Conservation (phyloP, 2,329 filamentous ascomycete genomes). For the Pleoardoris graminearum region DNA sequence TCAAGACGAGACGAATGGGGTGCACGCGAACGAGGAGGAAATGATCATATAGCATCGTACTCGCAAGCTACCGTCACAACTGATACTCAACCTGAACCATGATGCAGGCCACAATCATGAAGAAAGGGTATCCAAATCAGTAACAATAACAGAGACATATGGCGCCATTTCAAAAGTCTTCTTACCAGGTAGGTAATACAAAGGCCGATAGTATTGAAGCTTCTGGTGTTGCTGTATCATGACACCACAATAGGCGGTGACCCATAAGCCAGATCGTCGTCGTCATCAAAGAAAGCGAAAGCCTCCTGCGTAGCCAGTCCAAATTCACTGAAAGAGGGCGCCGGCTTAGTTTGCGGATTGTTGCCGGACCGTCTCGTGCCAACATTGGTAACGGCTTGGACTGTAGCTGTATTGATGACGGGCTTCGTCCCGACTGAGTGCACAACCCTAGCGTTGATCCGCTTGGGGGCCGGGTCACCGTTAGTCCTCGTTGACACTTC, state of each 20-base stretch:
- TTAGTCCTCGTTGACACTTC: not conserved
- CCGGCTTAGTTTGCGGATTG: not conserved
- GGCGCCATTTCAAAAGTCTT: too few relatives aligned
- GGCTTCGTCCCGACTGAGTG: not conserved
- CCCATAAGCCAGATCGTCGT: slow-evolving; percentile 17
- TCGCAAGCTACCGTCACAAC: too few relatives aligned
- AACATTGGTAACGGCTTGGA: not conserved
- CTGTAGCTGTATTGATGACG: not conserved
- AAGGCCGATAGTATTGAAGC: too few relatives aligned
- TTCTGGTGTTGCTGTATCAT: not conserved
- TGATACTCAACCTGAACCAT: not conserved
- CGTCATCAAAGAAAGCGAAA: slow-evolving; percentile 32
- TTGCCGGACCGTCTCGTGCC: not conserved
- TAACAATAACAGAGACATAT: too few relatives aligned
- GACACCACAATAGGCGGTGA: slow-evolving; percentile 26
- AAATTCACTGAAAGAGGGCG: slow-evolving; percentile 19
- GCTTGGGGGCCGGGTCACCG: not conserved
- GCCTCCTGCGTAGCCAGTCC: slow-evolving; percentile 33
- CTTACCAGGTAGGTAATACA: too few relatives aligned
- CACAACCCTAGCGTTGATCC: not conserved
- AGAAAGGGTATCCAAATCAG: too few relatives aligned
- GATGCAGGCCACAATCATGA: too few relatives aligned
- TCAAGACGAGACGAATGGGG: slow-evolving; percentile 29
- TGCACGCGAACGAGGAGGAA: slow-evolving; percentile 17
- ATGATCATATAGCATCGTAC: slow-evolving; percentile 31